Conservation (phyloP, 352 stramenopile genomes). For the Phytophthora pluvialis region DNA sequence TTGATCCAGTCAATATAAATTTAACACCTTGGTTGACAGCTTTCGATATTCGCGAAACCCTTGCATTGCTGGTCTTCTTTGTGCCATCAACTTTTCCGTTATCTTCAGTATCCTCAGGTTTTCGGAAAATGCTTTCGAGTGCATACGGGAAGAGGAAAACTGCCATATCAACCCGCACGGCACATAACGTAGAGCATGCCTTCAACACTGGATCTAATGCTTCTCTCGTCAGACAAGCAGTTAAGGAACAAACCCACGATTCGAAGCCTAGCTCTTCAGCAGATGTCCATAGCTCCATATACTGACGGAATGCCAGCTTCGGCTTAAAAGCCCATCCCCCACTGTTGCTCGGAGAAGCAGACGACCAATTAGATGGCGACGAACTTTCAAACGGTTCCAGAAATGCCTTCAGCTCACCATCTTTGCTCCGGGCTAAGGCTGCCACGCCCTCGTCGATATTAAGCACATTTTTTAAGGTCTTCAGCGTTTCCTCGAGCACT, state of each 20-base stretch:
- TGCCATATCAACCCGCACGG: slow-evolving; percentile 59
- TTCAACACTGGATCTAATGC: slow-evolving; percentile 58
- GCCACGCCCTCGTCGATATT: slow-evolving; percentile 42
- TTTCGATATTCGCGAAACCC: slow-evolving; percentile 16
- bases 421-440: slow-evolving; percentile 53
- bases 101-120: slow-evolving; percentile 1
- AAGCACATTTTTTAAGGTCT: slow-evolving; percentile 59
- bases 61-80: slow-evolving; percentile 2
- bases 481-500: slow-evolving; percentile 52
- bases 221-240: slow-evolving; percentile 44
- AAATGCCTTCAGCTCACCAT: slow-evolving; percentile 73
- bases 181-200: slow-evolving; percentile 48
- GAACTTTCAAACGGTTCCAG: slow-evolving; percentile 53
- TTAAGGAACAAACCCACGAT: slow-evolving; percentile 64
- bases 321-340: neutral
- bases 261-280: slow-evolving; percentile 48
- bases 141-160: slow-evolving; percentile 83
- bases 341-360: slow-evolving; percentile 12
- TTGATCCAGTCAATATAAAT: slow-evolving; percentile 41
- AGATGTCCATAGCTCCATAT: slow-evolving; percentile 52
- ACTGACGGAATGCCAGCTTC: slow-evolving; percentile 24
- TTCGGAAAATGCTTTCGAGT: slow-evolving; percentile 47
- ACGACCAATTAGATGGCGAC: slow-evolving; percentile 66
- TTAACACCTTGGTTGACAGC: slow-evolving; percentile 52
- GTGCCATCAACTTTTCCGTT: neutral